Base-by-base conservation (phyloP, 345 rosid genomes). In the Microthlaspi erraticum region DNA sequence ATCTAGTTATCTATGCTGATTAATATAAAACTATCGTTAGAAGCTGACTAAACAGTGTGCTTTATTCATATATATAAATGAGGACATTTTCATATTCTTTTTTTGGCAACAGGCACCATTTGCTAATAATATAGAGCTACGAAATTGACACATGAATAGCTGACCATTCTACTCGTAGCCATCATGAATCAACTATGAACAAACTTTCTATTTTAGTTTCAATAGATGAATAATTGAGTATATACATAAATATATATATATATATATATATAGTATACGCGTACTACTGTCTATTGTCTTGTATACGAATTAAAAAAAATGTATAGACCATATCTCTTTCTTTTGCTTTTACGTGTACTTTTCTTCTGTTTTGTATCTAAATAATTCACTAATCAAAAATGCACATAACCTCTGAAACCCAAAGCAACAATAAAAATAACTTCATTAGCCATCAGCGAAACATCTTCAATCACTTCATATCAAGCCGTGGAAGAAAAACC, bases 331-430 rank as follows among this genome's bases (percentile, higher is more conserved):
- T 9, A 46, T 3, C 39, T 50, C 0, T 10, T 68, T 45, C 57
- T 57, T 34, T 45, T 46, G 39, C 65, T 45, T 68, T 46, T 68
- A 45, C 17, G 46, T 54, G 7, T 56, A 56, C 55, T 20, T 41
- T 56, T 68, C 36, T 44, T 38, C 38, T 51, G 5, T 14, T 65
- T 64, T 64, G 29, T 7, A 39, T 39, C 10, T 50, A 49, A 33
- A 33, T 33, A 18, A 34, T 37, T 49, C 34, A 19, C 9, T 49
- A 36, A 9, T 36, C 34, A 48, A 48, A 6, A 16, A 34, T 10
- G 26, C 43, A 56, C 17, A 9, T 16, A 55, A 17, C 42, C 33
- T 54, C 60, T 33, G 18, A 36, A 55, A 34, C 3, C n/a, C n/a
- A n/a, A n/a, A n/a, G n/a, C n/a, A n/a, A n/a, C n/a, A n/a, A n/a